Base-by-base conservation (phyloP, 805 yeast genomes). In the Pichia manshurica region DNA sequence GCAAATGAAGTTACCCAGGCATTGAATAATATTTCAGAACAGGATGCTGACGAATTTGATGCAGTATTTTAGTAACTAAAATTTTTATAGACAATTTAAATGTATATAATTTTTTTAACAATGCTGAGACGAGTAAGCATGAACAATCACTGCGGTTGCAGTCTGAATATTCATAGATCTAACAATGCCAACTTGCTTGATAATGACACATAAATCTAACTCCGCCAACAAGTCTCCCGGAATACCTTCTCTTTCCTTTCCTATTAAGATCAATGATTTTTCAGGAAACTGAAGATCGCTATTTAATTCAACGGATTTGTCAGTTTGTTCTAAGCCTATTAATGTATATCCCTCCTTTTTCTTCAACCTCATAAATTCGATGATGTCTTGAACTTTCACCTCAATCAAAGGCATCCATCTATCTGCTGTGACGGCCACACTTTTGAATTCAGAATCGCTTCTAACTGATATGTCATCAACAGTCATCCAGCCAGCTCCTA, bases 121-220 rank as follows among this genome's bases (percentile, higher is more conserved):
- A 56, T 82, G 83, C 58, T 82, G 87, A 17, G 74, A 62, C 1
- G 95, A 81, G 58, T 91, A 90, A 0, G 96, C 93, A 65, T 90
- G 95, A 6, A 89, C 96, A 44, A 90, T 79, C 19, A 90, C 89
- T 0, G 97, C 98, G 0, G 97, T 82, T 1, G 97, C 98, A 0
- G 97, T 90, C 67, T 90, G 98, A 52, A 90, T 90, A 60, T 90
- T 90, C 98, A 90, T 90, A 1, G 96, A 89, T 55, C 98, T 74
- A 36, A 91, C 81, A 16, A 90, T 89, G 15, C 98, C 98, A 36
- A 80, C 82, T 62, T 90, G 98, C 60, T 88, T 87, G 56, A 90
- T 90, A 59, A 90, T 96, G 36, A 91, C 79, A 62, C 96, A 90
- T 55, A 82, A 70, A 60, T 90, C 97, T 29, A 91, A 69, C 58